Conservation (phyloP, 2,329 filamentous ascomycete genomes). For the Hypoxylon sp. region DNA sequence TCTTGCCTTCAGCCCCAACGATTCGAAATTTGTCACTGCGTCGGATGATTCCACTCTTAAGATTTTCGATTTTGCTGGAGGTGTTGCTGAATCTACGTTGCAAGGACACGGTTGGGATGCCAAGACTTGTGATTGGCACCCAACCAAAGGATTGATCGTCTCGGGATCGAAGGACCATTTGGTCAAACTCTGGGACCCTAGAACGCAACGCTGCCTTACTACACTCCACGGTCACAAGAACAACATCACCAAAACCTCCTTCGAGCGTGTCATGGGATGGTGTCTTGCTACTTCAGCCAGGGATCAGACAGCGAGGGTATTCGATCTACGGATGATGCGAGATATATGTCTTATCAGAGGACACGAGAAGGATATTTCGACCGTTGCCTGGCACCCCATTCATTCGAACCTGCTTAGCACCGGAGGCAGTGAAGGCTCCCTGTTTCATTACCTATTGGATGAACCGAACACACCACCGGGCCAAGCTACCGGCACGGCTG, state of each 20-base stretch:
- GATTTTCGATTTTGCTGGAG: constrained; percentile 94
- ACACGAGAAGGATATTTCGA: constrained; percentile 95
- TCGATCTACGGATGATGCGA: constrained; percentile 97
- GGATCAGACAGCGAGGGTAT: constrained; percentile 91
- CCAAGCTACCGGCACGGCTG: constrained; percentile 74
- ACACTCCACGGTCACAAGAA: constrained; percentile 98
- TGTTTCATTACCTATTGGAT: constrained; percentile 95
- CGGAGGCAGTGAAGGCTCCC: constrained; percentile 86
- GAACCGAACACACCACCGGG: constrained; percentile 87
- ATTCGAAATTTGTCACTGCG: constrained; percentile 94
- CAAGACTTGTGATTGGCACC: constrained; percentile 97
- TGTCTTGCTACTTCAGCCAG: constrained; percentile 91
- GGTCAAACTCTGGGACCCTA: constrained; percentile 98
- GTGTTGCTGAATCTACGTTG: constrained; percentile 81
- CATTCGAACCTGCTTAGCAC: constrained; percentile 90
- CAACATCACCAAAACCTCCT: constrained; percentile 90
- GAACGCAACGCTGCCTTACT: constrained; percentile 86
- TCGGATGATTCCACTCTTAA: constrained; percentile 93
- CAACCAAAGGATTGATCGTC: constrained; percentile 89
- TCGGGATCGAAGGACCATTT: constrained; percentile 98
- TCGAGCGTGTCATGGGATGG: constrained; percentile 84
- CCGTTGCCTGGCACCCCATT: constrained; percentile 91
- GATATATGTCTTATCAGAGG: constrained; percentile 93
- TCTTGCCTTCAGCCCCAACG: constrained; percentile 90
- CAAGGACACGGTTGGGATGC: constrained; percentile 98